phyloP scores from a whole-genome alignment of 805 yeast genomes.

The Hemisphaericaspora nanyangensis region DNA sequence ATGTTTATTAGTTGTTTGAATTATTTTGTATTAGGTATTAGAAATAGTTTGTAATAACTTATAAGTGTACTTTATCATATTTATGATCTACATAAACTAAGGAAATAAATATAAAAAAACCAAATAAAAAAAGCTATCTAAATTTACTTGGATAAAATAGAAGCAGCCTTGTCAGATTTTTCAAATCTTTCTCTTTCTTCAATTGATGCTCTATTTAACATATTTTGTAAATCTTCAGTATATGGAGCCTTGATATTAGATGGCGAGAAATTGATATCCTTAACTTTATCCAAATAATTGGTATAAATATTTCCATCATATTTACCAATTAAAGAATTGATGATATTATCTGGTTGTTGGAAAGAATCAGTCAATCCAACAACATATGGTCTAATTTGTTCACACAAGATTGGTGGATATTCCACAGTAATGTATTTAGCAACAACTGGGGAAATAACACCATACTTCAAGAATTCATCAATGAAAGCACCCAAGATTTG shows the following conservation, averaged over 20 bases:
- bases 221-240: conserved; percentile 31
- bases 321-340: conserved; percentile 79
- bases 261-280: conserved; percentile 43
- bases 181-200: conserved; percentile 34
- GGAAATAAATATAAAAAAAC: background rate
- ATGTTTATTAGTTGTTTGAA: conserved; percentile 4
- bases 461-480: conserved; percentile 65
- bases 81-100: background rate
- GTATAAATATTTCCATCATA: conserved; percentile 81
- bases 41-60: conserved; percentile 1
- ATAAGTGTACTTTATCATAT: background rate
- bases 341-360: conserved; percentile 72
- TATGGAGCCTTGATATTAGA: conserved; percentile 59
- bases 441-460: conserved; percentile 46
- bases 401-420: conserved; percentile 25
- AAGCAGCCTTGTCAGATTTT: conserved; percentile 11
- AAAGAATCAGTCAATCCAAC: conserved; percentile 82
- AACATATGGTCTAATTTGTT: conserved; percentile 53
- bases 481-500: conserved; percentile 64
- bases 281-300: conserved; percentile 62
- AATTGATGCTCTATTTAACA: conserved; percentile 30
- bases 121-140: background rate
- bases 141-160: conserved; percentile 5
- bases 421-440: conserved; percentile 8
- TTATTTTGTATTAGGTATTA: conserved; percentile 1